phyloP scores from a whole-genome alignment of 768 basidiomycete species.

The Boletus vinaceobasis region DNA sequence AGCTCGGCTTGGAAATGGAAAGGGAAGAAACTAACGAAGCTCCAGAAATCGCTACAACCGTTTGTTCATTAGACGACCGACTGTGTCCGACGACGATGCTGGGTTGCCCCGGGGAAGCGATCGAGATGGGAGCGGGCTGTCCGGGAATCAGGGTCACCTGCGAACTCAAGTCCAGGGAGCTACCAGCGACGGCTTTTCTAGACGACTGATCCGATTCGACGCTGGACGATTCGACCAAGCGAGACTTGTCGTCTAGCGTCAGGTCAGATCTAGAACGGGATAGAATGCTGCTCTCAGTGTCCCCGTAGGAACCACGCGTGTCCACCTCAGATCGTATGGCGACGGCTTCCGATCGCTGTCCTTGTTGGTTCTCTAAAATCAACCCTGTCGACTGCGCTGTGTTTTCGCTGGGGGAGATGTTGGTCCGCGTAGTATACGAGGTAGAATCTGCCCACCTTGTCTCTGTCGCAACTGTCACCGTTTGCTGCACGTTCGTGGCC shows the following conservation, averaged over 20 bases:
- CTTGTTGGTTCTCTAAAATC: not conserved
- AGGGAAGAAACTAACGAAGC: constrained; percentile 2
- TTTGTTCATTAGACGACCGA: not conserved
- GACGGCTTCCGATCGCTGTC: not conserved
- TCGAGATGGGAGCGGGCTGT: not conserved
- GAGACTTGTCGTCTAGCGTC: not conserved
- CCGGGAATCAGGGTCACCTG: not conserved
- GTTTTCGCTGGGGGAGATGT: not conserved
- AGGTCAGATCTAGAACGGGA: not conserved
- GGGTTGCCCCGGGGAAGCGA: not conserved
- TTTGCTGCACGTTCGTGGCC: not conserved
- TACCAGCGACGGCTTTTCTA: not conserved
- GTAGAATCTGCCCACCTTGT: not conserved
- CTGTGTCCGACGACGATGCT: not conserved
- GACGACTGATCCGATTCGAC: not conserved
- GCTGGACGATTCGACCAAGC: not conserved
- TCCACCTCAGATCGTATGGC: not conserved
- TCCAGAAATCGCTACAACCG: not conserved
- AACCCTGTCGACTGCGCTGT: not conserved
- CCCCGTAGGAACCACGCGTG: not conserved
- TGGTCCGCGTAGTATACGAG: not conserved
- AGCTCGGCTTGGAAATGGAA: not conserved
- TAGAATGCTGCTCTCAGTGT: not conserved
- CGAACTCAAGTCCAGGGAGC: not conserved
- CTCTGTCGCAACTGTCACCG: not conserved